Percentiles rank a stretch among this genome's conserved stretches.
These are phyloP conservation scores for Fusarium robinianum DNA, from an alignment of 2,329 filamentous ascomycete species.

Conservation along the genomic window DNA sequence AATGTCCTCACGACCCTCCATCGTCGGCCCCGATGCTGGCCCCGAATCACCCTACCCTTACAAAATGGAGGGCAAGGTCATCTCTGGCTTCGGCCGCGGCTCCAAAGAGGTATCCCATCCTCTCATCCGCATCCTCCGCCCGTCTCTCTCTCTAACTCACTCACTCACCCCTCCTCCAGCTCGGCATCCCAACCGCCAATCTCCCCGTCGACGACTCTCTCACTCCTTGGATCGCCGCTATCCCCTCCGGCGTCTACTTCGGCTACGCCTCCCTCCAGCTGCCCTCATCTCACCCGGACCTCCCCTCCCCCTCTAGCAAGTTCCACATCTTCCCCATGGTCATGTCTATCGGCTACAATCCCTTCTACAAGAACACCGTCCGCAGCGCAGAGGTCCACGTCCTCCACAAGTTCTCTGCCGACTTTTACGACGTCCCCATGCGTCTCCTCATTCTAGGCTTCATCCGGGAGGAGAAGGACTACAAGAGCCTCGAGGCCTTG, in stretches of 20 bases:
- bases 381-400: conserved; percentile 90
- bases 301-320: conserved; percentile 17
- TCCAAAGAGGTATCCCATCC: conserved; percentile 75
- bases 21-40: conserved; percentile 74
- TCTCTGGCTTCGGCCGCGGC: conserved; percentile 90
- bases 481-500: conserved; percentile 79
- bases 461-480: conserved; percentile 88
- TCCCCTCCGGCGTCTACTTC: conserved; percentile 87
- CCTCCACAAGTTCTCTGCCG: conserved; percentile 72
- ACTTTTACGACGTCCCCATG: conserved; percentile 86
- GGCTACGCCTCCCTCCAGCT: conserved; percentile 81
- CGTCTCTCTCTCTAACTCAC: background rate
- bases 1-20: conserved; percentile 60
- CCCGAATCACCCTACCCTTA: conserved; percentile 82
- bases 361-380: conserved; percentile 91
- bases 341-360: conserved; percentile 95
- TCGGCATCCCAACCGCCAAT: conserved; percentile 97
- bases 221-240: conserved; percentile 63
- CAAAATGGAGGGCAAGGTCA: conserved; percentile 81
- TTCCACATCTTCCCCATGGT: conserved; percentile 77
- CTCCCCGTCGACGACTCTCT: conserved; percentile 71
- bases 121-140: background rate
- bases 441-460: conserved; percentile 82
- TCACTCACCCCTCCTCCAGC: conserved; percentile 51
- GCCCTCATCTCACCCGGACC: conserved; percentile 52